Base-by-base conservation (phyloP, 1,139 yeast genomes). In the Nakaseomyces delphensis region DNA sequence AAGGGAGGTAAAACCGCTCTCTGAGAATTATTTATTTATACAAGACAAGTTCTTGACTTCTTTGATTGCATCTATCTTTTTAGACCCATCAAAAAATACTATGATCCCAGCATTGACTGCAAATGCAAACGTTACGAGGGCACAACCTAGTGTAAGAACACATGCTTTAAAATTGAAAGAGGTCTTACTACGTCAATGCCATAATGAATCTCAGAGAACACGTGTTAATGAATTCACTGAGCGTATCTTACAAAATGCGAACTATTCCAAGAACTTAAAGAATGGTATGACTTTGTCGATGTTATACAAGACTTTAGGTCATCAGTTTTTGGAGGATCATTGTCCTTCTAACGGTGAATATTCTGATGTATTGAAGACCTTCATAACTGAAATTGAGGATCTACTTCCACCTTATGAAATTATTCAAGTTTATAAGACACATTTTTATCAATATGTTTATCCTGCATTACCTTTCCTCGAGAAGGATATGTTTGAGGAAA, bases 1-100 rank as follows among this genome's bases (percentile, higher is more conserved):
- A 46, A 48, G 57, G 21, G 63, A 60, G 40, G 56, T 59, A 1
- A 58, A 56, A 39, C 59, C 63, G 4, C 43, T 59, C 15, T 57
- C 62, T 2, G 62, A 57, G 36, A 56, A 56, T 36, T 56, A 58
- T 39, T 48, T 55, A 28, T 48, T 60, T 11, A 45, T 56, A 2
- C 55, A 56, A 29, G 64, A 60, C 46, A 50, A 48, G 30, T 58
- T 57, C 38, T 36, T 59, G 18, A 50, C 58, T 9, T 45, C 50
- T 2, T 42, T 57, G 15, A 44, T 57, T 8, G 49, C 60, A 3
- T 54, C 63, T 2, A 44, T 56, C 3, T 53, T 59, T 37, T 45
- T 57, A 32, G 54, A 54, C 23, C 55, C 59, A 4, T 50, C 57
- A 4, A 53, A 53, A 36, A 54, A 54, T 40, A 51, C 62, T 5